phyloP scores from a whole-genome alignment of 2,329 filamentous ascomycete genomes.

The Trichoderma pleuroti region DNA sequence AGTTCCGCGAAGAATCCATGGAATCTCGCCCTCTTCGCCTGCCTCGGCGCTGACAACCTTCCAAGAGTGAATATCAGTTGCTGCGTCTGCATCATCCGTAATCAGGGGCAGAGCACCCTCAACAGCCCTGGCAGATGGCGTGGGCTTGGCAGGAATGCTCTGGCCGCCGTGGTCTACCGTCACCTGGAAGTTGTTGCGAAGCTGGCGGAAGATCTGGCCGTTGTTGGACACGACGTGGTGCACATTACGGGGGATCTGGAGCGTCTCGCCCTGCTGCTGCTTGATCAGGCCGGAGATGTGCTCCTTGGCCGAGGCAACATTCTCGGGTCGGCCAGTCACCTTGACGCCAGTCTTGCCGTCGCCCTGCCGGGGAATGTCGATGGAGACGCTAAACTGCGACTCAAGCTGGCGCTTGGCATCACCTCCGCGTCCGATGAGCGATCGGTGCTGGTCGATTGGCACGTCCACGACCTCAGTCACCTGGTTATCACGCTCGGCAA shows the following conservation, averaged over 20 bases:
- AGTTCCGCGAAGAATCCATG: slow-evolving; percentile 83
- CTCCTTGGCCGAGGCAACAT: slow-evolving; percentile 81
- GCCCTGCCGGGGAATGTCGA: slow-evolving; percentile 90
- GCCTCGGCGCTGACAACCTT: slow-evolving; percentile 65
- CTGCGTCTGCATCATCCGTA: slow-evolving; percentile 72
- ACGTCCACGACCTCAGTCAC: slow-evolving; percentile 76
- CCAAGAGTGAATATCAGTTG: slow-evolving; percentile 74
- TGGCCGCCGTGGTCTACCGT: slow-evolving; percentile 89
- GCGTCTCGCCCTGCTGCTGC: slow-evolving; percentile 80
- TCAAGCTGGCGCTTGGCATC: slow-evolving; percentile 83
- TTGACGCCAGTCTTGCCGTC: slow-evolving; percentile 81
- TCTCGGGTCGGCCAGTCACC: slow-evolving; percentile 71
- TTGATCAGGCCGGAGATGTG: slow-evolving; percentile 78
- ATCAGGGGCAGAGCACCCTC: slow-evolving; percentile 77
- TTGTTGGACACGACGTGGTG: slow-evolving; percentile 86
- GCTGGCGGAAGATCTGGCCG: slow-evolving; percentile 87
- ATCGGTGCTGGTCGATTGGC: slow-evolving; percentile 82
- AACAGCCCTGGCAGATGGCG: slow-evolving; percentile 52
- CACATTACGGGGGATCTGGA: slow-evolving; percentile 76
- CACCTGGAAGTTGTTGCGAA: slow-evolving; percentile 81
- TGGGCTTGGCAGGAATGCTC: slow-evolving; percentile 66
- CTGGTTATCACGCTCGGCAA: slow-evolving; percentile 79
- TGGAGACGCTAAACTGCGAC: slow-evolving; percentile 75
- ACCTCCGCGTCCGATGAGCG: slow-evolving; percentile 87
- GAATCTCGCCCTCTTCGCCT: slow-evolving; percentile 67